These are phyloP conservation scores for Teratosphaeria epicoccoides DNA, from an alignment of 2,329 filamentous ascomycete genomes.

Conservation along the genomic window DNA sequence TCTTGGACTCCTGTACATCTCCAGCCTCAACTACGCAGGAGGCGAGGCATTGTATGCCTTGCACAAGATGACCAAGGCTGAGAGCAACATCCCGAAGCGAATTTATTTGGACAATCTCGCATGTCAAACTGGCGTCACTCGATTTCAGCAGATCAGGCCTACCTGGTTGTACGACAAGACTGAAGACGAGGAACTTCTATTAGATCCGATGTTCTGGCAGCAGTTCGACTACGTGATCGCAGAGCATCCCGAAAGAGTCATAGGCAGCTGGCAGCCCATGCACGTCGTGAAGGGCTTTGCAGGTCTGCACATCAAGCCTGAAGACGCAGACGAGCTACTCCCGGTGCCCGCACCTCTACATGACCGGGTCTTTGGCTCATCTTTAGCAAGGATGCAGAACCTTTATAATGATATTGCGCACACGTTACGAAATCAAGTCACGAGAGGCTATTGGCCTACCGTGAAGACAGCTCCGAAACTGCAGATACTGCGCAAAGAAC, in stretches of 20 bases:
- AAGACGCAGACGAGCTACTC: slow-evolving; percentile 11
- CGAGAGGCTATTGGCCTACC: slow-evolving; percentile 46
- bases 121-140: slow-evolving; percentile 53
- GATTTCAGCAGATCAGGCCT: slow-evolving; percentile 41
- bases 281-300: slow-evolving; percentile 42
- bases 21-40: slow-evolving; percentile 87
- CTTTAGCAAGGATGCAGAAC: slow-evolving; percentile 5
- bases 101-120: slow-evolving; percentile 52
- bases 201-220: slow-evolving; percentile 45
- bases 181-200: slow-evolving; percentile 36
- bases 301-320: slow-evolving; percentile 39
- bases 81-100: slow-evolving; percentile 7
- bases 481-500: slow-evolving; percentile 34
- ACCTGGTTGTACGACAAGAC: slow-evolving; percentile 53
- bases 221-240: slow-evolving; percentile 49
- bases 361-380: slow-evolving; percentile 1
- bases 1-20: slow-evolving; percentile 60
- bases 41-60: slow-evolving; percentile 58
- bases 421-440: slow-evolving; percentile 22
- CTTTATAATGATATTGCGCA: slow-evolving; percentile 10
- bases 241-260: slow-evolving; percentile 39
- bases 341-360: slow-evolving; percentile 6
- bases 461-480: slow-evolving; percentile 45
- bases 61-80: slow-evolving; percentile 20
- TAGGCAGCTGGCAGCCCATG: slow-evolving; percentile 43